Percentiles rank a stretch among this genome's conserved stretches.
Evolutionary conservation across 306 rosid genomes (phyloP).

Genomic region (Leucaena leucocephala): DNA sequence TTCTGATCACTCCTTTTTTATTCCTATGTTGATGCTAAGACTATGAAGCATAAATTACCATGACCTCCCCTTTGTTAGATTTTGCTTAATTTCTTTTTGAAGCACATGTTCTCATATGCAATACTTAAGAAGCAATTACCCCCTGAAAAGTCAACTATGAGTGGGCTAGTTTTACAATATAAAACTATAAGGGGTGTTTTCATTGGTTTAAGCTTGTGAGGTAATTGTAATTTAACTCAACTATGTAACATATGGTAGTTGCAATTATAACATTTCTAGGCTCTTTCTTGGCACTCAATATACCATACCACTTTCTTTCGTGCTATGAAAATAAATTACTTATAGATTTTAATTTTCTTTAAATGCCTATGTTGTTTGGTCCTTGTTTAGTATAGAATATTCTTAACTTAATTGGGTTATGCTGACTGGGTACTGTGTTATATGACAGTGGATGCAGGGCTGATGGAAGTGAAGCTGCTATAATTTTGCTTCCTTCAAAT

Average conservation of each 20-base stretch:
- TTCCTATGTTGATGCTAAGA: not conserved
- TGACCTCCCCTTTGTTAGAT: not conserved
- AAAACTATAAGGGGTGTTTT: not conserved
- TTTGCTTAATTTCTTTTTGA: too few species aligned
- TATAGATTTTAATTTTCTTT: not conserved
- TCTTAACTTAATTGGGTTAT: constrained; percentile 27
- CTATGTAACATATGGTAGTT: too few species aligned
- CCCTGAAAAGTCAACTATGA: not conserved
- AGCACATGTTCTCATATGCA: not conserved
- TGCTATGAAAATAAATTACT: constrained; percentile 6
- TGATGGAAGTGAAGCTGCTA: constrained; percentile 98
- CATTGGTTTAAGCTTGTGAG: not conserved
- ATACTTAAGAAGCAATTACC: not conserved
- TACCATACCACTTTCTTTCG: constrained; percentile 3
- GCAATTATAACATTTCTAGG: not conserved
- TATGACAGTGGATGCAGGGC: constrained; percentile 96
- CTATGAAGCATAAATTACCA: not conserved
- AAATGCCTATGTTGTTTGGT: constrained; percentile 9
- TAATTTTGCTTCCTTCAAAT: constrained; percentile 91
- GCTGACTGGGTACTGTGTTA: constrained; percentile 46
- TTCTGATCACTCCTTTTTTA: constrained; percentile 4
- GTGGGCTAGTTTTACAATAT: too few species aligned
- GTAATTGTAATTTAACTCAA: not conserved
- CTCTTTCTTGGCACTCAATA: not conserved
- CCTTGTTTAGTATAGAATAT: constrained; percentile 14